A percentile compares a stretch with the other conserved stretches of the same genome.
These are phyloP conservation scores for Mortierella sp. DNA, from an alignment of 371 early-diverging fungal species.

Conservation along the genomic window DNA sequence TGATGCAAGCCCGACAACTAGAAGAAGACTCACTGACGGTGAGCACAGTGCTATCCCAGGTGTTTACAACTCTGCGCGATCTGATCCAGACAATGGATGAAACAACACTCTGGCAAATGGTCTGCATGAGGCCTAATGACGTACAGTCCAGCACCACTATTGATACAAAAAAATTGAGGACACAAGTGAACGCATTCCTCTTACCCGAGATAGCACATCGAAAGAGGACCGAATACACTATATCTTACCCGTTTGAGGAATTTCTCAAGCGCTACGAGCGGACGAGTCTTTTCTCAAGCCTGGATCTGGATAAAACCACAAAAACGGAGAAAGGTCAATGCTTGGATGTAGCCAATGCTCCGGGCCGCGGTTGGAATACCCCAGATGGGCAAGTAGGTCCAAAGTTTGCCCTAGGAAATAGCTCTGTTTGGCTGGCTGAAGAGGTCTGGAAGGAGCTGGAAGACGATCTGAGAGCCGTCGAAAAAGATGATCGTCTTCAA, in stretches of 20 bases:
- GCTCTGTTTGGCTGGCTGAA: constrained; percentile 76
- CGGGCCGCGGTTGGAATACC: constrained; percentile 36
- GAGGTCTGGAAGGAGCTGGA: constrained; percentile 86
- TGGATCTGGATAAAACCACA: constrained; percentile 30
- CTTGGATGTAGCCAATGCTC: constrained; percentile 34
- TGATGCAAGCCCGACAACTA: constrained; percentile 33
- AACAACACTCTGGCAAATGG: constrained; percentile 87
- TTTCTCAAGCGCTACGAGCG: constrained; percentile 75
- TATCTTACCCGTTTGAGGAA: constrained; percentile 71
- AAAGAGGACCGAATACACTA: constrained; percentile 69
- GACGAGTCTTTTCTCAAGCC: constrained; percentile 10
- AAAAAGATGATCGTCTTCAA: constrained; percentile 75
- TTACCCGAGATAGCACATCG: constrained; percentile 74
- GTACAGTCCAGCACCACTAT: constrained; percentile 64
- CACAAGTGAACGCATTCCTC: constrained; percentile 75
- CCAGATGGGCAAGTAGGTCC: constrained; percentile 45
- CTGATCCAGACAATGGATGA: constrained; percentile 77
- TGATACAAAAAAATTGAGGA: constrained; percentile 68
- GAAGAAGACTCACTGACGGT: constrained; percentile 56
- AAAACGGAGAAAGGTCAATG: constrained; percentile 43
- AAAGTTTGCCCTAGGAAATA: constrained; percentile 65
- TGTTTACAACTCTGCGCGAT: constrained; percentile 76
- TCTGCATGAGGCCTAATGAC: constrained; percentile 86
- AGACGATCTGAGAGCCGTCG: constrained; percentile 77
- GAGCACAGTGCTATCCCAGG: constrained; percentile 76